These are phyloP conservation scores for Cyclotella choctawhatcheeana DNA, from an alignment of 108 stramenopile genomes.

Conservation along the genomic window DNA sequence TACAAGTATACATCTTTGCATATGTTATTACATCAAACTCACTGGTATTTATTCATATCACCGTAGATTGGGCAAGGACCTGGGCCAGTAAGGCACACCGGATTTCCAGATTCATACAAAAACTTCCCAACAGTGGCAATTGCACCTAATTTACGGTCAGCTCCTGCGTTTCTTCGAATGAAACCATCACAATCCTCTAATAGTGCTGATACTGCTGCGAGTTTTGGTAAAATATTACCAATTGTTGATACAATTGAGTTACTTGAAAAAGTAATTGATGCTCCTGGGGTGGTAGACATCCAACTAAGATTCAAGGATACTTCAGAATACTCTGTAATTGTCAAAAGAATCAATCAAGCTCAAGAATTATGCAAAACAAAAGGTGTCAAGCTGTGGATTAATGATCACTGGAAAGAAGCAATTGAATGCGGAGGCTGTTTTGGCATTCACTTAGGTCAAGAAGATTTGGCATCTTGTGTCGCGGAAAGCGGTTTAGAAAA, in stretches of 20 bases:
- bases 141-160: constrained; percentile 25
- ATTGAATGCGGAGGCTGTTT: constrained; percentile 70
- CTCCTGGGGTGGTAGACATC: constrained; percentile 69
- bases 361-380: constrained; percentile 61
- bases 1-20: too few species aligned
- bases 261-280: constrained; percentile 53
- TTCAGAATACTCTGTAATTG: constrained; percentile 56
- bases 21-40: too few species aligned
- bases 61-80: constrained; percentile 82
- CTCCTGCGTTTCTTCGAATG: constrained; percentile 50
- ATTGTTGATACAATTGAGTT: constrained; percentile 82
- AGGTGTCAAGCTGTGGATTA: constrained; percentile 89
- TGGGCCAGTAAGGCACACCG: constrained; percentile 83
- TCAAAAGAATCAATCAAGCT: constrained; percentile 54
- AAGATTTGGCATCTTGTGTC: constrained; percentile 81
- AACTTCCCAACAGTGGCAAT: constrained; percentile 69
- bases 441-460: constrained; percentile 94
- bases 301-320: constrained; percentile 86
- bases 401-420: constrained; percentile 90
- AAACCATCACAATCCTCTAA: constrained; percentile 22
- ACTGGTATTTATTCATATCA: too few species aligned
- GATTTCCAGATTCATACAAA: constrained; percentile 66
- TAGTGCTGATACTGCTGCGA: constrained; percentile 12
- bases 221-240: constrained; percentile 77
- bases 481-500: constrained; percentile 60